phyloP scores from a whole-genome alignment of 768 basidiomycete genomes.

The Tubosaeta sp. region DNA sequence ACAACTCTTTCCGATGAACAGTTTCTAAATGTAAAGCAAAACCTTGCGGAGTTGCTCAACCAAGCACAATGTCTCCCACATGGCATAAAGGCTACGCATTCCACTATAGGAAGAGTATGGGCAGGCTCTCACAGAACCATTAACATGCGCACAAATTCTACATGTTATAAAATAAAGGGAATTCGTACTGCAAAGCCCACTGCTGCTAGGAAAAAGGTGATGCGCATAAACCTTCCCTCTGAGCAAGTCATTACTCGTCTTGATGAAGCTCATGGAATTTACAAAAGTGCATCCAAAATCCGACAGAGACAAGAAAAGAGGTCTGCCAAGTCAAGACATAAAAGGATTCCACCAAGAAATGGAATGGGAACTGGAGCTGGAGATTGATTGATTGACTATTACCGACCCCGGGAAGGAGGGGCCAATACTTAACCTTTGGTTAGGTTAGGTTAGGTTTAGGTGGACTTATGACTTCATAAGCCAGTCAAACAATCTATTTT shows the following conservation, averaged over 20 bases:
- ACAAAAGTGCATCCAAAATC: background rate
- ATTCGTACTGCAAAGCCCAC: background rate
- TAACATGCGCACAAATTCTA: conserved; percentile 3
- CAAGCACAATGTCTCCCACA: conserved; percentile 5
- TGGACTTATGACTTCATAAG: too few relatives aligned
- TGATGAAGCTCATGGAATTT: conserved; percentile 6
- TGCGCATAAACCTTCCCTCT: conserved; percentile 2
- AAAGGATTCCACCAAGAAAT: background rate
- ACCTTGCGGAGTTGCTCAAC: background rate
- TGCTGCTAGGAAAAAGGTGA: background rate
- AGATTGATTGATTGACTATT: too few relatives aligned
- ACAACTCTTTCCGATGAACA: background rate
- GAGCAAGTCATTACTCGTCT: background rate
- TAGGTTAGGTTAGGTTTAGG: too few relatives aligned
- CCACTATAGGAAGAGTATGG: background rate
- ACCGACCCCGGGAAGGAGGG: too few relatives aligned
- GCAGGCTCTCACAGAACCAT: background rate
- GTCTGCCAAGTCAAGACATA: background rate
- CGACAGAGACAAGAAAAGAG: background rate
- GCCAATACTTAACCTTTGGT: too few relatives aligned
- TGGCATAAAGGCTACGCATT: background rate
- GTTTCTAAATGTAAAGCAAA: background rate
- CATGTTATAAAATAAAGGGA: conserved; percentile 1
- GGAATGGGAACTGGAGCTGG: too few relatives aligned
- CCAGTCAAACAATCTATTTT: too few relatives aligned